Conservation (phyloP, 2,329 filamentous ascomycete species). For the Fusarium oxysporum region DNA sequence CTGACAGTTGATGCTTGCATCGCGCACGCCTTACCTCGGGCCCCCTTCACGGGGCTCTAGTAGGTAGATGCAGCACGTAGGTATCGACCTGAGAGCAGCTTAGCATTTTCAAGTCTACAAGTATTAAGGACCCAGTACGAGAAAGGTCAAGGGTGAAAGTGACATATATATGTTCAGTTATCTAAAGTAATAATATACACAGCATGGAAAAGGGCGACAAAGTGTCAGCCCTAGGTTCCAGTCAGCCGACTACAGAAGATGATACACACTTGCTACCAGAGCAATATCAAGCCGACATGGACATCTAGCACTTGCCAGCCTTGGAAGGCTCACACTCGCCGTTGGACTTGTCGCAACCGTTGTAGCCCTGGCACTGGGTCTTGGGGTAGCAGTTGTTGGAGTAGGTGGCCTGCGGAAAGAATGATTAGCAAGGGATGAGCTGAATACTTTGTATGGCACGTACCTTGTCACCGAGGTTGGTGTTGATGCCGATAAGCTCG, state of each 20-base stretch:
- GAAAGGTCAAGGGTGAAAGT: not conserved
- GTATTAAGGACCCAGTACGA: not conserved
- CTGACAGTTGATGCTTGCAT: fast-evolving
- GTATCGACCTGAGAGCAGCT: not conserved
- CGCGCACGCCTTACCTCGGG: fast-evolving
- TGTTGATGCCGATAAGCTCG: conserved; percentile 56
- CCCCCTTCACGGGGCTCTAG: fast-evolving
- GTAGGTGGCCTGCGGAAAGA: conserved; percentile 39
- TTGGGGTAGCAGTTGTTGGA: conserved; percentile 47
- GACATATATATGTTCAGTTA: not conserved
- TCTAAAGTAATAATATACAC: not conserved
- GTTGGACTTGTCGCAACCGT: conserved; percentile 47
- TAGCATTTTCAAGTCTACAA: no score
- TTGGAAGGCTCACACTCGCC: conserved; percentile 47
- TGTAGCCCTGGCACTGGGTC: conserved; percentile 47
- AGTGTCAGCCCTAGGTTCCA: fast-evolving
- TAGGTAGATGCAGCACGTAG: fast-evolving
- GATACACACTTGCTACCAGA: not conserved
- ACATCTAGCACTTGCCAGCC: conserved; percentile 21
- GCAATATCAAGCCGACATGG: fast-evolving
- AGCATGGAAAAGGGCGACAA: no score
- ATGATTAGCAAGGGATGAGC: no score
- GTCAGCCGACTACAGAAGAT: not conserved
- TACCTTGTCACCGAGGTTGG: conserved; percentile 49
- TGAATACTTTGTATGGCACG: no score